Evolutionary conservation across 768 basidiomycete species (phyloP).

Genomic region (Trametes meyenii): DNA sequence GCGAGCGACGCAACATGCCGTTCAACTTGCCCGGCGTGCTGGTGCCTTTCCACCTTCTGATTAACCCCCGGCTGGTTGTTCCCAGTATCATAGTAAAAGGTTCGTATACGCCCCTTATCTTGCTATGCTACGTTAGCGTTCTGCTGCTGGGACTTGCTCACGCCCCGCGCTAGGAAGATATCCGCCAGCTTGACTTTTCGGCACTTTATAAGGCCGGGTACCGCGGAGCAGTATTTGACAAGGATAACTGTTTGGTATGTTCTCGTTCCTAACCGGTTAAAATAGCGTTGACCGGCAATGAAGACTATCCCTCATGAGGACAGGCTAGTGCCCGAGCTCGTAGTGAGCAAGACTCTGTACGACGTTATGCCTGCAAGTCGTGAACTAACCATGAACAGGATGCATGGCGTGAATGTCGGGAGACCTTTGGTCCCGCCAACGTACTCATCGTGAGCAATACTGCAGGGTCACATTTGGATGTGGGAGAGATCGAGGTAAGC

Average conservation of each 20-base stretch:
- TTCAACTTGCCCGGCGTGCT: constrained; percentile 73
- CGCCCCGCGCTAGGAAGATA: constrained; percentile 56
- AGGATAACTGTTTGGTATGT: constrained; percentile 93
- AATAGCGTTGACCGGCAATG: background rate
- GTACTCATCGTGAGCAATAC: constrained; percentile 95
- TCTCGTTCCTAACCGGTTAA: background rate
- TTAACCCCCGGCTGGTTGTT: constrained; percentile 67
- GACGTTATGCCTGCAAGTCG: background rate
- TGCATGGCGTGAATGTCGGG: constrained; percentile 74
- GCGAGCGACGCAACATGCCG: constrained; percentile 51
- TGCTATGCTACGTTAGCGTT: background rate
- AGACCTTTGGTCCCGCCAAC: constrained; percentile 74
- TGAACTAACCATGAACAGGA: constrained; percentile 41
- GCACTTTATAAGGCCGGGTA: constrained; percentile 77
- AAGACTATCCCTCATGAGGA: constrained; percentile 86
- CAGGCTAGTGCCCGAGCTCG: constrained; percentile 71
- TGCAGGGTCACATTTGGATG: constrained; percentile 78
- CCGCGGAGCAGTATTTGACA: constrained; percentile 92
- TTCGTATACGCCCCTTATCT: constrained; percentile 33
- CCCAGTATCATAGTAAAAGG: constrained; percentile 72
- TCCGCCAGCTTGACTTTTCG: constrained; percentile 80
- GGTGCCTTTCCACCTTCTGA: constrained; percentile 68
- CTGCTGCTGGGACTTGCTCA: background rate
- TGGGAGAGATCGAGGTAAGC: constrained; percentile 76
- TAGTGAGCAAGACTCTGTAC: constrained; percentile 42